Conservation (phyloP, 2,329 filamentous ascomycete species). For the Aspergillus intermedius region DNA sequence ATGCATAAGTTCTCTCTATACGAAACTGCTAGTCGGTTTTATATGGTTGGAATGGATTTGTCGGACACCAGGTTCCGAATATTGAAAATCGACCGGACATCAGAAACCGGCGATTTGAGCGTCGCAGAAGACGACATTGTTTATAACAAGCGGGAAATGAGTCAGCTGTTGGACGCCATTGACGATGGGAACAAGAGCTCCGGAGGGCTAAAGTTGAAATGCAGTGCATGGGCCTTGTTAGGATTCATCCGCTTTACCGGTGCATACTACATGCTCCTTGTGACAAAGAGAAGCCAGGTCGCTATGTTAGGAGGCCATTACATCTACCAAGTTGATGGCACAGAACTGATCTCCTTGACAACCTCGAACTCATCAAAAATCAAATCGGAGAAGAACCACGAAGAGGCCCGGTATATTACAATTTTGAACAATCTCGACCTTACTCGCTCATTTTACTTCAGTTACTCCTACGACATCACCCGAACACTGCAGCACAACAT, state of each 20-base stretch:
- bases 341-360: slow-evolving; percentile 81
- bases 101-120: slow-evolving; percentile 68
- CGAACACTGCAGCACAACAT: slow-evolving; percentile 90
- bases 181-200: slow-evolving; percentile 90
- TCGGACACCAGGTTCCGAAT: slow-evolving; percentile 84
- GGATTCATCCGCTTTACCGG: slow-evolving; percentile 96
- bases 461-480: slow-evolving; percentile 95
- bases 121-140: slow-evolving; percentile 93
- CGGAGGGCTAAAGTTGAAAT: slow-evolving; percentile 82
- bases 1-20: slow-evolving; percentile 99
- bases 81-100: slow-evolving; percentile 87
- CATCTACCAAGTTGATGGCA: slow-evolving; percentile 89
- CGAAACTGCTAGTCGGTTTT: slow-evolving; percentile 88
- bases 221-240: slow-evolving; percentile 85
- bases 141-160: slow-evolving; percentile 88
- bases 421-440: slow-evolving; percentile 90
- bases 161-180: slow-evolving; percentile 84
- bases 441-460: slow-evolving; percentile 92
- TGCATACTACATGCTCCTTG: slow-evolving; percentile 92
- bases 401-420: slow-evolving; percentile 80
- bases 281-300: slow-evolving; percentile 92
- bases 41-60: slow-evolving; percentile 87
- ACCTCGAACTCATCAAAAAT: slow-evolving; percentile 60
- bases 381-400: slow-evolving; percentile 74
- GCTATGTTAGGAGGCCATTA: slow-evolving; percentile 96